These are phyloP conservation scores for Podila epigama DNA, from an alignment of 192 early-diverging fungal genomes.

Conservation along the genomic window DNA sequence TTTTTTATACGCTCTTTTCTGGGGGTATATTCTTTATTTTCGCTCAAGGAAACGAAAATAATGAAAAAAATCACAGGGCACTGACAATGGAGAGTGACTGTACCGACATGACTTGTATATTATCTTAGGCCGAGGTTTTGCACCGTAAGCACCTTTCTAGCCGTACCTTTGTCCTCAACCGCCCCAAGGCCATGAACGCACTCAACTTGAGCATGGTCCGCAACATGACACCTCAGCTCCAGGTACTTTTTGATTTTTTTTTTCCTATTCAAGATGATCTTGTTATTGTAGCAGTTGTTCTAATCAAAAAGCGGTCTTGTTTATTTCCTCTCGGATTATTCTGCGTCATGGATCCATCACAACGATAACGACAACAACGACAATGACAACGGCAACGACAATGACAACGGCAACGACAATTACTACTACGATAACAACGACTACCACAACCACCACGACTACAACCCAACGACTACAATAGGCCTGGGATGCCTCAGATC, in stretches of 20 bases:
- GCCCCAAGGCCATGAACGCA: constrained; percentile 86
- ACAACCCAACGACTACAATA: constrained; percentile 25
- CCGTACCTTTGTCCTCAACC: constrained; percentile 77
- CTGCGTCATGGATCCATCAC: too few relatives aligned
- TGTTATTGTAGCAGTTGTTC: too few relatives aligned
- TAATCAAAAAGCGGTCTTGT: too few relatives aligned
- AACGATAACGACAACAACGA: too few relatives aligned
- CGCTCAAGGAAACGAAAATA: too few relatives aligned
- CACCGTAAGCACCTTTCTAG: constrained; percentile 59
- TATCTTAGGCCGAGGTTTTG: constrained; percentile 53
- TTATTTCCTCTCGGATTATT: too few relatives aligned
- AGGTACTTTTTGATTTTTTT: constrained; percentile 51
- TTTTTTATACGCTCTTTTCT: too few relatives aligned
- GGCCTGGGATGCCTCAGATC: constrained; percentile 88
- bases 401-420: too few relatives aligned
- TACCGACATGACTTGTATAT: background rate
- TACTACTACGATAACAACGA: too few relatives aligned
- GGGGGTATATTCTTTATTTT: too few relatives aligned
- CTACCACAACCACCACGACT: background rate
- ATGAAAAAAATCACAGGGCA: background rate
- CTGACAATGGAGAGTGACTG: background rate
- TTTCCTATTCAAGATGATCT: too few relatives aligned
- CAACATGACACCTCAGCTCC: constrained; percentile 79
- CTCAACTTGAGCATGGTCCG: constrained; percentile 87
- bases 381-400: too few relatives aligned